A percentile compares a stretch with the other conserved stretches of the same genome.
These are phyloP conservation scores for Pseudocercospora musae DNA, from an alignment of 2,329 filamentous ascomycete species.

Conservation along the genomic window DNA sequence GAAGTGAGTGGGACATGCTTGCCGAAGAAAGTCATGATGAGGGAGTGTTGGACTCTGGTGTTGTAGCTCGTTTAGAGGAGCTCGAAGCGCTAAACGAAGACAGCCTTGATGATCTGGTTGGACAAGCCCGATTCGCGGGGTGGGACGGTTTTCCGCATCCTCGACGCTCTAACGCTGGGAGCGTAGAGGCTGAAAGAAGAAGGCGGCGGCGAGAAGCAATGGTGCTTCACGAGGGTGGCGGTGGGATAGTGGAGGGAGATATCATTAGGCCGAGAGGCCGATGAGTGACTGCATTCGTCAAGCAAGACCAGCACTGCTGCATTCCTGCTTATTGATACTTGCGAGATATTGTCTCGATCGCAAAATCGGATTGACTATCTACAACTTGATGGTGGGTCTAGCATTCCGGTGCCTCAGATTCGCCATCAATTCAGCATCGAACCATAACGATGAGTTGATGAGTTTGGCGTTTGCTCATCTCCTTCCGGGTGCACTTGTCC, in stretches of 20 bases:
- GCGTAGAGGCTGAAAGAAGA: slow-evolving; percentile 68
- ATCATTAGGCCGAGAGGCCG: slow-evolving; percentile 46
- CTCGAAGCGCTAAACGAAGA: slow-evolving; percentile 33
- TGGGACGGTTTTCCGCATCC: slow-evolving; percentile 19
- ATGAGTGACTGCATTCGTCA: background rate
- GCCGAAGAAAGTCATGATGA: slow-evolving; percentile 5
- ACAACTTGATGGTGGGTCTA: too few species aligned
- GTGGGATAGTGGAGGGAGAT: slow-evolving; percentile 68
- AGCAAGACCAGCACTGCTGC: background rate
- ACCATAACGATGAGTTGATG: too few species aligned
- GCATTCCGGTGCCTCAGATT: too few species aligned
- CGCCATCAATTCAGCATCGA: too few species aligned
- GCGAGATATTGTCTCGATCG: too few species aligned
- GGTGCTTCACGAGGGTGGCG: slow-evolving; percentile 73
- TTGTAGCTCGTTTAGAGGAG: slow-evolving; percentile 16
- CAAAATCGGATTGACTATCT: too few species aligned
- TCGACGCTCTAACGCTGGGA: slow-evolving; percentile 35
- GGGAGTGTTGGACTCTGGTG: slow-evolving; percentile 4
- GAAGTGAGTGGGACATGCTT: slow-evolving; percentile 10
- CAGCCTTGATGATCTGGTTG: slow-evolving; percentile 59
- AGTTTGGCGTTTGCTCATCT: too few species aligned
- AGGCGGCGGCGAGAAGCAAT: slow-evolving; percentile 76
- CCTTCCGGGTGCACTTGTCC: too few species aligned
- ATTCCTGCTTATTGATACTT: too few species aligned
- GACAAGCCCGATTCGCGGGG: slow-evolving; percentile 15